Evolutionary conservation across 495 filamentous ascomycete genomes (phyloP).

Genomic region (Podospora comata): DNA sequence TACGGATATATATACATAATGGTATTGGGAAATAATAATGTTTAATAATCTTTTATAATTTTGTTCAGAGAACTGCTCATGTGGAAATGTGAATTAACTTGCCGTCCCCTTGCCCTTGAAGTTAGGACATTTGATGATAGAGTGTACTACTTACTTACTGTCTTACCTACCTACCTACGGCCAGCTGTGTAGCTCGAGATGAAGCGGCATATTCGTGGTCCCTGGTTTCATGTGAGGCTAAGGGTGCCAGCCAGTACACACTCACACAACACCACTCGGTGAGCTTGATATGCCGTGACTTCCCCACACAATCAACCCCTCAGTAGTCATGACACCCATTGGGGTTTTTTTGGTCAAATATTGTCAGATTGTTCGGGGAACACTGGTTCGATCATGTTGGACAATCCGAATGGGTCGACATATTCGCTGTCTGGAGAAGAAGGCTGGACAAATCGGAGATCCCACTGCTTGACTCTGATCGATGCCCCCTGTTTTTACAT

Average conservation of each 20-base stretch:
- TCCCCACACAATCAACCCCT: neutral
- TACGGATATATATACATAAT: neutral
- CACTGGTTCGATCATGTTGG: neutral
- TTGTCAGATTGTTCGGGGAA: neutral
- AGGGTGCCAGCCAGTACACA: neutral
- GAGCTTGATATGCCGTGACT: neutral
- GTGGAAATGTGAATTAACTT: neutral
- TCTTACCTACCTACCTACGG: neutral
- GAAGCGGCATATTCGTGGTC: neutral
- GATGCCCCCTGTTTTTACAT: neutral
- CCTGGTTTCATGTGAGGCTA: neutral
- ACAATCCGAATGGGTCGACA: neutral
- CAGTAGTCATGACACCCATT: too few species aligned
- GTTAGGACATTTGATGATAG: neutral
- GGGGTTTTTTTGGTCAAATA: too few species aligned
- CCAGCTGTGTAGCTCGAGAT: neutral
- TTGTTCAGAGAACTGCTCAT: neutral
- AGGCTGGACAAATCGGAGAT: constrained; percentile 1
- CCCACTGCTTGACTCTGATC: neutral
- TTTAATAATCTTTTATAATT: neutral
- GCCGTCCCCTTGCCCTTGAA: too few species aligned
- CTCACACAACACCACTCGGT: neutral
- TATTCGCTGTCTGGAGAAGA: neutral
- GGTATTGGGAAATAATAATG: neutral
- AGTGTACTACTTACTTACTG: neutral